Evolutionary conservation across 805 yeast genomes (phyloP).

Genomic region (Ogataea wickerhamii): DNA sequence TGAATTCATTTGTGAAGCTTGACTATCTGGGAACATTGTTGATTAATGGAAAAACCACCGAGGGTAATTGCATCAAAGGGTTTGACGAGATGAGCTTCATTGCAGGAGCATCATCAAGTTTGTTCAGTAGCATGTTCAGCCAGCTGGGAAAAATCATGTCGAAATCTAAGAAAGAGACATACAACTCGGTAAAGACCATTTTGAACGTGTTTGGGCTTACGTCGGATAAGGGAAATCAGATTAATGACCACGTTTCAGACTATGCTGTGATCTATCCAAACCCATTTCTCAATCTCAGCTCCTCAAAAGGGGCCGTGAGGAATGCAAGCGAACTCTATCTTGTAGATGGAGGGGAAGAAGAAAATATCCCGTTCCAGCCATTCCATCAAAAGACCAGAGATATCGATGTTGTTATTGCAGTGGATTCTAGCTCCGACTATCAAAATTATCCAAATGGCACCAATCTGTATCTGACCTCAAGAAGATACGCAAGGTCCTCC

Average conservation of each 20-base stretch:
- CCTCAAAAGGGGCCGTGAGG: constrained; percentile 15
- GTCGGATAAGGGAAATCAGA: constrained; percentile 30
- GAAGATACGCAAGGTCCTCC: constrained; percentile 24
- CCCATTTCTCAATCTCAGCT: constrained; percentile 44
- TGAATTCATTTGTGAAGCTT: constrained; percentile 46
- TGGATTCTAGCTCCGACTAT: constrained; percentile 48
- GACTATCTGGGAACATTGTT: constrained; percentile 51
- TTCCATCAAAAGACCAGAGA: constrained; percentile 35
- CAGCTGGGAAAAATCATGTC: constrained; percentile 42
- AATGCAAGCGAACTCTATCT: constrained; percentile 20
- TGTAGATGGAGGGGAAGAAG: constrained; percentile 48
- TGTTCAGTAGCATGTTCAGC: constrained; percentile 53
- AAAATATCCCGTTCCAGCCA: constrained; percentile 46
- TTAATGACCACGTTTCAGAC: constrained; percentile 42
- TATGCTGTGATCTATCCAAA: constrained; percentile 61
- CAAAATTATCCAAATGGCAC: constrained; percentile 61
- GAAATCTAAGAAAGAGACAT: constrained; percentile 30
- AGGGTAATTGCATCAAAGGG: constrained; percentile 41
- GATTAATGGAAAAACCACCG: constrained; percentile 39
- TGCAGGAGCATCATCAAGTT: constrained; percentile 60
- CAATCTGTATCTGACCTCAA: constrained; percentile 38
- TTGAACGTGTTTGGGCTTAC: constrained; percentile 45
- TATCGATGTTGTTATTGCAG: constrained; percentile 39
- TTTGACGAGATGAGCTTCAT: constrained; percentile 59
- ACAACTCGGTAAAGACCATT: constrained; percentile 33